phyloP scores from a whole-genome alignment of 768 basidiomycete genomes.

The Megacollybia marginata region DNA sequence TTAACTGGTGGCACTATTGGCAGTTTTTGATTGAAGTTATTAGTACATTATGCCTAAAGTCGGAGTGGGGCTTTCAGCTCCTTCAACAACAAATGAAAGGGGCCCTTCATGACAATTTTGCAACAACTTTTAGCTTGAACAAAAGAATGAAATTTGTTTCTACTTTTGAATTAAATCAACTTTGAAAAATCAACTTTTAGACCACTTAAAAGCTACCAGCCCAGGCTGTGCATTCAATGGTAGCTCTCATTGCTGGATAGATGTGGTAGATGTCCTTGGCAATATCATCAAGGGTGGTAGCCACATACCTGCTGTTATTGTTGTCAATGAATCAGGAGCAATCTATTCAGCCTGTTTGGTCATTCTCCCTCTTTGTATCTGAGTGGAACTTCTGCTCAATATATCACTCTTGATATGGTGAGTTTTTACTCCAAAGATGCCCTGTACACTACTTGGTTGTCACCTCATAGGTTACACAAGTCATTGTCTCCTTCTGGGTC shows the following conservation, averaged over 20 bases:
- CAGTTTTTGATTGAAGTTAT: too few relatives aligned
- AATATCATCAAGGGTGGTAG: background rate
- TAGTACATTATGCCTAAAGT: too few relatives aligned
- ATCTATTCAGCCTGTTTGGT: conserved; percentile 8
- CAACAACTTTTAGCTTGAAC: too few relatives aligned
- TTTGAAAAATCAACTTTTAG: too few relatives aligned
- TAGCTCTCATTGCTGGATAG: conserved; percentile 9
- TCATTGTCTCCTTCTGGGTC: background rate
- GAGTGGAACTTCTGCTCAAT: conserved; percentile 6
- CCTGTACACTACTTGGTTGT: background rate
- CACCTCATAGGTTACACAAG: background rate
- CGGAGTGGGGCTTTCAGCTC: too few relatives aligned
- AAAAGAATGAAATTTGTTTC: too few relatives aligned
- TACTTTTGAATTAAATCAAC: too few relatives aligned
- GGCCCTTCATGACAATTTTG: too few relatives aligned
- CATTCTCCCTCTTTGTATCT: conserved; percentile 5
- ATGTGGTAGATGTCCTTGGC: conserved; percentile 5
- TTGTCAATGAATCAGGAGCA: conserved; percentile 13
- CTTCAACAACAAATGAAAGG: too few relatives aligned
- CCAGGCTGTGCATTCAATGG: too few relatives aligned
- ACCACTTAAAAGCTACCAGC: too few relatives aligned
- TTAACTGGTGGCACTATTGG: too few relatives aligned
- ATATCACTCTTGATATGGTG: conserved; percentile 11
- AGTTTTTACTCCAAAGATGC: background rate
- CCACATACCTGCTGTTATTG: conserved; percentile 3